phyloP scores from a whole-genome alignment of 179 eudicot species.

The Corrigiola litoralis region DNA sequence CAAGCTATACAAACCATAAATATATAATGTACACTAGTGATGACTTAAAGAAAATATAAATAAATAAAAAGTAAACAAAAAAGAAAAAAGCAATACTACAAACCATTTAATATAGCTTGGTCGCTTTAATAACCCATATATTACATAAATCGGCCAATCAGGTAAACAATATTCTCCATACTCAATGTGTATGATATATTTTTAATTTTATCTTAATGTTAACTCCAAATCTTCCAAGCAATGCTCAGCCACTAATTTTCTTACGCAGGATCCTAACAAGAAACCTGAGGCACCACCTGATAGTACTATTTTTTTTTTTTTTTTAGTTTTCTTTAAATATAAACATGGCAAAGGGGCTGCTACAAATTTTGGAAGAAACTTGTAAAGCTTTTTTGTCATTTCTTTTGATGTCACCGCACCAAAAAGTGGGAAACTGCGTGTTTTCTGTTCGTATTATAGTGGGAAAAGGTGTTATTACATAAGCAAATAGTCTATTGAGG shows the following conservation, averaged over 20 bases:
- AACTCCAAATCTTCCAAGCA: background rate
- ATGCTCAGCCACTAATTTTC: conserved; percentile 19
- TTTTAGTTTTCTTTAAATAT: background rate
- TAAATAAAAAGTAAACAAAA: too few species aligned
- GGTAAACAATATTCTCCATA: background rate
- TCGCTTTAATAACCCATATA: background rate
- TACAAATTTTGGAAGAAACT: conserved; percentile 24
- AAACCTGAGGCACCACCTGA: conserved; percentile 6
- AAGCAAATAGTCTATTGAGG: background rate
- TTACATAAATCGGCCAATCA: background rate
- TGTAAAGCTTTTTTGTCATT: conserved; percentile 10
- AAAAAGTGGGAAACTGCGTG: conserved; percentile 37
- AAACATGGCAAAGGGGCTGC: conserved; percentile 12
- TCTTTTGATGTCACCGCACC: conserved; percentile 32
- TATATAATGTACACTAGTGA: too few species aligned
- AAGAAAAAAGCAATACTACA: background rate
- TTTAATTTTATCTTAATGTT: background rate
- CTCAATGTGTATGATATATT: conserved; percentile 7
- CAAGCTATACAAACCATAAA: too few species aligned
- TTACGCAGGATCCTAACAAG: conserved; percentile 17
- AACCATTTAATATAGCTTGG: background rate
- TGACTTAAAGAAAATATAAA: too few species aligned
- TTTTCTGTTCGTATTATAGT: conserved; percentile 24
- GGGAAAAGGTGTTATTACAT: conserved; percentile 1
- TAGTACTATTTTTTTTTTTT: background rate